Evolutionary conservation across 176 grass and related monocot genomes (phyloP), one percentile per base, ranked within the genome.

Genomic region (Alloteropsis semialata): DNA sequence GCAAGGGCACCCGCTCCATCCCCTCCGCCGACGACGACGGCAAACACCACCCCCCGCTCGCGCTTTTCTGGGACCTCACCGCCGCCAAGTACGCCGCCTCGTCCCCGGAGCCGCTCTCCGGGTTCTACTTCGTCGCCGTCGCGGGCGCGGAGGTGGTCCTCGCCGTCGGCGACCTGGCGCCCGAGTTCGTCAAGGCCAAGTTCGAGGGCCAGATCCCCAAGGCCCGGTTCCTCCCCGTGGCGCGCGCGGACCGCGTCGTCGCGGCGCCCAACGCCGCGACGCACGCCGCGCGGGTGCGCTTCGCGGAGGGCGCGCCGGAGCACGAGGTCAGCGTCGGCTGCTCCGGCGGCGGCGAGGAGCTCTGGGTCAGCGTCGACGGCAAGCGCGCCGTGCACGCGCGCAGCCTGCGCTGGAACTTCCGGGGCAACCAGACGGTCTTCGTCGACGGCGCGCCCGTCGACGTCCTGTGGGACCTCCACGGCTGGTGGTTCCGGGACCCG

Each of bases 401-500:
- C 51, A 65, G 84, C 51, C 88, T 93, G 38, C 83, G 74, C 28
- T 88, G 91, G 78, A 98, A 98, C 69, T 98, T 98, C 56, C 37
- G 92, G 17, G 96, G 92, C 7, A 98, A 95, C 85, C 92, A 98
- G 90, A 98, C 92, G 8, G 88, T 98, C 45, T 98, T 98, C 85
- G 84, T 98, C 54, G 96, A 98, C 30, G 92, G 96, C 38, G 81
- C 82, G 8, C 96, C 96, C 29, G 86, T 98, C 4, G 92, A 98
- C 85, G 83, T 98, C n/a, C 92, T 95, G 88, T 98, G 96, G 96
- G 93, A 98, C 83, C 78, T 98, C 17, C 91, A 91, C 58, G 89
- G 77, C 22, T 98, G 92, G 96, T 91, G 86, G 86, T 94, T 91
- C 77, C 77, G 78, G 34, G 60, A 85, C 42, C 65, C 71, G 28